A percentile compares a stretch with the other conserved stretches of the same genome.
Conservation (phyloP, 257 asterid genomes). For the Nicotiana undulata region DNA sequence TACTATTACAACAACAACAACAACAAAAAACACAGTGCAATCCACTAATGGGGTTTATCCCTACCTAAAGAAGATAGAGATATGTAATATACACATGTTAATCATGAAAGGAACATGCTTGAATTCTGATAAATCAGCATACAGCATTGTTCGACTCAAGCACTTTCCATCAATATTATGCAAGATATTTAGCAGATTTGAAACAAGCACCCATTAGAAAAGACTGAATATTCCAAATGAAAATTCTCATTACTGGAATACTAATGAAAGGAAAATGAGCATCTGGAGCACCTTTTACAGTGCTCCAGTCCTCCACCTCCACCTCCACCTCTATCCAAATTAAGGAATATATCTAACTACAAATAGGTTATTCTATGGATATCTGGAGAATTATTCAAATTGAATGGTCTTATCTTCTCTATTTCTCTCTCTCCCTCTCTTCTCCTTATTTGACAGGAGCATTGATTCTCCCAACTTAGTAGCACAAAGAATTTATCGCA, state of each 20-base stretch:
- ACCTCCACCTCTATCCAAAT: not conserved
- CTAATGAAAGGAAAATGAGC: not conserved
- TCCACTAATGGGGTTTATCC: no score
- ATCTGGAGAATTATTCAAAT: not conserved
- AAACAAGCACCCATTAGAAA: no score
- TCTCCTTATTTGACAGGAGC: not conserved
- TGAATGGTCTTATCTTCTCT: not conserved
- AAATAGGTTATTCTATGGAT: not conserved
- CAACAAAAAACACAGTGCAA: no score
- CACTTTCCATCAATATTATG: no score
- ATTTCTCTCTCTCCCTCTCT: not conserved
- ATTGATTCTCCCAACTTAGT: not conserved
- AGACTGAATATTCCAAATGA: no score
- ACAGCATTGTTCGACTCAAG: no score
- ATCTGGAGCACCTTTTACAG: not conserved
- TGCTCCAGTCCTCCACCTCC: not conserved
- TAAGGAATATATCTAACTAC: not conserved
- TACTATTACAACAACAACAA: no score
- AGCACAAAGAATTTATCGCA: not conserved
- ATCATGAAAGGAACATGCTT: not conserved
- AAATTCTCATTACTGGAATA: not conserved
- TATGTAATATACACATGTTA: not conserved
- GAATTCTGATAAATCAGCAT: no score
- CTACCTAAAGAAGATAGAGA: no score
- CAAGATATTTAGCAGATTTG: no score